These are phyloP conservation scores for Xenosphaeropsis pyriputrescens DNA, from an alignment of 2,329 filamentous ascomycete species.

Conservation along the genomic window DNA sequence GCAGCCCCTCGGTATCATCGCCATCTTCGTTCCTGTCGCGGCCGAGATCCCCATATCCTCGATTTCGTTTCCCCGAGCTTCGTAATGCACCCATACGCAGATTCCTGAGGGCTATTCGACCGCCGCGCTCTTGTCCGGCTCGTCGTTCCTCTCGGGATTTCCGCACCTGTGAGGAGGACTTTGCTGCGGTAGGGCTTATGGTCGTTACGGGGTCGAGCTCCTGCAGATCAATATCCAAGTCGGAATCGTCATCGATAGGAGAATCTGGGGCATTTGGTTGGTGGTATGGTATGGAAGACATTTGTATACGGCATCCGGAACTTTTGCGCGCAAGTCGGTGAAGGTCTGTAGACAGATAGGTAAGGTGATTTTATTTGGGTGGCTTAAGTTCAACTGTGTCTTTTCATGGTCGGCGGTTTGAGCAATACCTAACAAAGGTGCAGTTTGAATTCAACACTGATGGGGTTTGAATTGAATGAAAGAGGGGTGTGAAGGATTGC, in stretches of 20 bases:
- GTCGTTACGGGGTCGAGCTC: conserved; percentile 53
- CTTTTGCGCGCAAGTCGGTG: too few species aligned
- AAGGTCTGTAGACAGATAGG: too few species aligned
- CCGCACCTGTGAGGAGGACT: conserved; percentile 13
- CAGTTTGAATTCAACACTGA: too few species aligned
- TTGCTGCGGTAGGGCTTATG: conserved; percentile 8
- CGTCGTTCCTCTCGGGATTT: conserved; percentile 14
- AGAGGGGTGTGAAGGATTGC: too few species aligned
- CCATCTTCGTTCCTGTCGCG: conserved; percentile 38
- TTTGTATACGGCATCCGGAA: conserved; percentile 17
- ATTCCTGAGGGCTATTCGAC: conserved; percentile 56
- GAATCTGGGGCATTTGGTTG: conserved; percentile 37
- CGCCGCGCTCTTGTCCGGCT: conserved; percentile 15
- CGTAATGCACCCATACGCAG: conserved; percentile 52
- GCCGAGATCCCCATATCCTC: conserved; percentile 46
- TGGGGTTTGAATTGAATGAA: too few species aligned
- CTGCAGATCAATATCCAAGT: conserved; percentile 63
- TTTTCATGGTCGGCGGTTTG: too few species aligned
- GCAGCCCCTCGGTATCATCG: conserved; percentile 52
- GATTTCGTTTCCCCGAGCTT: conserved; percentile 32
- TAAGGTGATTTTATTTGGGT: too few species aligned
- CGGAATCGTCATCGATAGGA: conserved; percentile 53
- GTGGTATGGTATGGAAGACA: conserved; percentile 19
- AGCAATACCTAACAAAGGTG: too few species aligned
- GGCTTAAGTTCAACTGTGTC: too few species aligned